phyloP scores from a whole-genome alignment of 2,329 filamentous ascomycete genomes.

The Sclerotinia subarctica region DNA sequence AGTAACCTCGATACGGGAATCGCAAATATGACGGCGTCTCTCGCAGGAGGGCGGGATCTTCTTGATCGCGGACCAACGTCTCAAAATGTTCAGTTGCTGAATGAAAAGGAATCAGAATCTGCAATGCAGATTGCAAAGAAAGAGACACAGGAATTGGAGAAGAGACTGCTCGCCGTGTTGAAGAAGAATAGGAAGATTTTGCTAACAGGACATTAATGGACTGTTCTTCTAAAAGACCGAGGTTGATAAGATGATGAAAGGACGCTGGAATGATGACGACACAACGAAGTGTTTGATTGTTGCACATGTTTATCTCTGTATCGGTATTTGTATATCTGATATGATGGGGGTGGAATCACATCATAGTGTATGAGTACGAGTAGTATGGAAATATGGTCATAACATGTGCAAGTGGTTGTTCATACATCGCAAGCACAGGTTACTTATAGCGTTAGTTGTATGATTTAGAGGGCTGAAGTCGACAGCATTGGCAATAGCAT shows the following conservation, averaged over 20 bases:
- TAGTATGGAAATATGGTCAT: neutral
- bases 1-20: conserved; percentile 32
- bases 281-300: conserved; percentile 1
- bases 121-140: conserved; percentile 50
- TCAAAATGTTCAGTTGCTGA: conserved; percentile 49
- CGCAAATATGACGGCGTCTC: conserved; percentile 38
- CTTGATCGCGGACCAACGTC: conserved; percentile 34
- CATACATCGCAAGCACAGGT: neutral
- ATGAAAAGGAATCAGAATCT: conserved; percentile 60
- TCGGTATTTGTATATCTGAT: conserved; percentile 4
- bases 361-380: neutral
- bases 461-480: neutral
- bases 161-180: conserved; percentile 56
- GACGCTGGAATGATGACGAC: neutral
- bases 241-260: neutral
- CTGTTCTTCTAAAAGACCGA: neutral
- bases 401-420: neutral
- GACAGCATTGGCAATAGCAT: neutral
- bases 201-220: conserved; percentile 38
- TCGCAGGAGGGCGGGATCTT: conserved; percentile 34
- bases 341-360: neutral
- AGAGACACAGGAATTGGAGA: conserved; percentile 62
- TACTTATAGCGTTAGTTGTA: neutral
- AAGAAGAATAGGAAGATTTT: conserved; percentile 58
- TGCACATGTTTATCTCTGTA: neutral